Evolutionary conservation across 305 asterid genomes (phyloP), one percentile per base, ranked within the genome.

Genomic region (Vinca major): DNA sequence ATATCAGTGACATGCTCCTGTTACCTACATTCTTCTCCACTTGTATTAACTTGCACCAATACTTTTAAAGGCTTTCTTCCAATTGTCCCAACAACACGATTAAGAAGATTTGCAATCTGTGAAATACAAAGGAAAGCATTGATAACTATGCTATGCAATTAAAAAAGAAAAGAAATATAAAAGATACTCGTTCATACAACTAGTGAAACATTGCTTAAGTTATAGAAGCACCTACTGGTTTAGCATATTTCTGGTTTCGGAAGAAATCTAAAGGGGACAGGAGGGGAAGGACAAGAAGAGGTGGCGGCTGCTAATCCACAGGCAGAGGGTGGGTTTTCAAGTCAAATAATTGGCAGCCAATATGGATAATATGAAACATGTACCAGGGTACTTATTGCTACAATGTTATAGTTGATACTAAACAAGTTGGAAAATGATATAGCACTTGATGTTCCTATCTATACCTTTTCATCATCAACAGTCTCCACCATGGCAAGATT

Each of bases 1-100:
- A 79, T 72, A 63, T 65, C 62, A 75, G 73, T 57, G 72, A 67
- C 69, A 73, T 69, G 73, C 68, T 66, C 76, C 76, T 74, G 86
- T 76, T 85, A 88, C 97, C 79, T 81, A 92, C 98, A 85, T 87
- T 79, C 95, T 90, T 92, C 98, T 70, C 98, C 97, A 71, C 98
- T 92, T 5, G 98, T 92, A 71, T 92, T 92, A 63, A 92, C 97
- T 87, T 92, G 98, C 78, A 92, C 81, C 79, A 90, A 67, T 62
- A 92, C 96, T 84, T 84, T 88, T 77, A 92, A 75, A 47, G 94
- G 97, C 68, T 86, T 85, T 75, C 98, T 88, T 79, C 95, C 97
- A 45, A 84, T 84, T 81, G 77, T 85, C 69, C 83, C 93, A 21
- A 81, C 77, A 44, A 74, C 94, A 37, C 95, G 92, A 72, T 92